phyloP scores from a whole-genome alignment of 352 stramenopile species.

The Aphanomyces invadans region DNA sequence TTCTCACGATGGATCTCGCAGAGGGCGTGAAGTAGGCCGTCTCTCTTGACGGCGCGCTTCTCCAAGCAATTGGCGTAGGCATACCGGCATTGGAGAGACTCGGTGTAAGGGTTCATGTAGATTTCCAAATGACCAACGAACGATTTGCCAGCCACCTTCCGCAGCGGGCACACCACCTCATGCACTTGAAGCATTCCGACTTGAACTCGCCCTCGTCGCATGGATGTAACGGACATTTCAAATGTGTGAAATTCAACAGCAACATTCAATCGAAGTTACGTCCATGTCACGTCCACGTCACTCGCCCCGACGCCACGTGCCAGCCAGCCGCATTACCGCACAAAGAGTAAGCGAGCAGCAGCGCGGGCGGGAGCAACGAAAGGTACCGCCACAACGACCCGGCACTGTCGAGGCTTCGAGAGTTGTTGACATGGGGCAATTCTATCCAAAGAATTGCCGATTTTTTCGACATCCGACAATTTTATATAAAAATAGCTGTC shows the following conservation, averaged over 20 bases:
- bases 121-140: not conserved
- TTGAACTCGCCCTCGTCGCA: not conserved
- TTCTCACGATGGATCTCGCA: not conserved
- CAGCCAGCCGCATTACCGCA: too few relatives aligned
- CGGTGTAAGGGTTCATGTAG: not conserved
- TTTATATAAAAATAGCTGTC: too few relatives aligned
- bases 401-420: too few relatives aligned
- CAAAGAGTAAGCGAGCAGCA: not conserved
- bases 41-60: not conserved
- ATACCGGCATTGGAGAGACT: not conserved
- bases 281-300: too few relatives aligned
- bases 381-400: not conserved
- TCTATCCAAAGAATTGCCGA: too few relatives aligned
- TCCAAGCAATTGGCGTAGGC: not conserved
- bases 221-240: not conserved
- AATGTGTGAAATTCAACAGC: not conserved
- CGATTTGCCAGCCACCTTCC: too few relatives aligned
- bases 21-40: not conserved
- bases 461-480: too few relatives aligned
- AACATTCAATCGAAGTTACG: too few relatives aligned
- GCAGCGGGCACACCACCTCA: not conserved
- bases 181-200: not conserved
- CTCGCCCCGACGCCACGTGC: too few relatives aligned
- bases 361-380: not conserved
- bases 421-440: too few relatives aligned